Evolutionary conservation across 176 grass and related monocot genomes (phyloP).

Genomic region (Oryza nivara): DNA sequence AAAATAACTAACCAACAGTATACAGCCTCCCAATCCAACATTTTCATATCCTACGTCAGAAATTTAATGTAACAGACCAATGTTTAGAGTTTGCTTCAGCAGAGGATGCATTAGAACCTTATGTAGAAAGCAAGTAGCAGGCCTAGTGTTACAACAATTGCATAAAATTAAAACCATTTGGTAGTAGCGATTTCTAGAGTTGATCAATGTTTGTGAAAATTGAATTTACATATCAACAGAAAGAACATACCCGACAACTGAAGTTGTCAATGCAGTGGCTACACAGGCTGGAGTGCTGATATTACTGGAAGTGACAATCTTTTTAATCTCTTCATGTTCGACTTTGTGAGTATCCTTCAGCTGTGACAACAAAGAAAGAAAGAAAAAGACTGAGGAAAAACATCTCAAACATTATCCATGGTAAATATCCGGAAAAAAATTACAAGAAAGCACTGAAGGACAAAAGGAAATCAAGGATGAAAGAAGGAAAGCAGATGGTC

Average conservation of each 20-base stretch:
- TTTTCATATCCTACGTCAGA: not conserved
- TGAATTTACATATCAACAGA: constrained; percentile 15
- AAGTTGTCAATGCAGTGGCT: constrained; percentile 73
- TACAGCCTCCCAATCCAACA: not conserved
- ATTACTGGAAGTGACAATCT: constrained; percentile 70
- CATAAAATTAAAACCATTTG: not conserved
- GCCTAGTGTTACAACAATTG: not conserved
- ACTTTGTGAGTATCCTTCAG: constrained; percentile 68
- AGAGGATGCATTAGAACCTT: not conserved
- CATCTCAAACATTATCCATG: not conserved
- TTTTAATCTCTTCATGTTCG: constrained; percentile 89
- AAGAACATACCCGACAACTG: constrained; percentile 74
- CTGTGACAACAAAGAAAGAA: constrained; percentile 42
- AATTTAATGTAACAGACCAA: not conserved
- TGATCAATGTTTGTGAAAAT: not conserved
- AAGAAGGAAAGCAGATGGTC: not conserved
- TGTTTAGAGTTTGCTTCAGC: not conserved
- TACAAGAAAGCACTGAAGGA: not conserved
- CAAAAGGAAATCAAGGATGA: not conserved
- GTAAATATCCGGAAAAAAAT: constrained; percentile 11
- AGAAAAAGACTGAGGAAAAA: not conserved
- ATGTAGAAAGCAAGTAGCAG: constrained; percentile 20
- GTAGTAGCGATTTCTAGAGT: not conserved
- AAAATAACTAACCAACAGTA: not conserved
- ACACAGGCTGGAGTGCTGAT: constrained; percentile 64